Evolutionary conservation across 2,329 filamentous ascomycete genomes (phyloP).

Genomic region (Akanthomyces uredinophilus): DNA sequence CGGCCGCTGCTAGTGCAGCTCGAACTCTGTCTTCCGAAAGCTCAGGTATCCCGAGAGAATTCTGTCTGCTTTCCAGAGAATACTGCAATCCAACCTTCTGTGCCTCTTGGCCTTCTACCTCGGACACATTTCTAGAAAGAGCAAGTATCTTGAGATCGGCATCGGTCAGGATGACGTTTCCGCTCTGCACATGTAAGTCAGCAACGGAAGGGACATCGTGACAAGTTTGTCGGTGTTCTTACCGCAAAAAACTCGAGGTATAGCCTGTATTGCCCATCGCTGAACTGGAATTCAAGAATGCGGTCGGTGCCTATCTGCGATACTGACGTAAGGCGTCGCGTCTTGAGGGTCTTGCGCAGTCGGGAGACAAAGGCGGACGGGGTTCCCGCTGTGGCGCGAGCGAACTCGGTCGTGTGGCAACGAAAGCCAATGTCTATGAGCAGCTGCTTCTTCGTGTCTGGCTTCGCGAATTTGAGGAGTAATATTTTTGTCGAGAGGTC

Average conservation of each 20-base stretch:
- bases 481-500: slow-evolving; percentile 94
- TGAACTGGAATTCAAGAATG: slow-evolving; percentile 88
- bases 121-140: slow-evolving; percentile 72
- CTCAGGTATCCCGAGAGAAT: slow-evolving; percentile 68
- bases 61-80: slow-evolving; percentile 75
- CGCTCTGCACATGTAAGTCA: slow-evolving; percentile 45
- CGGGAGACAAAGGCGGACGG: slow-evolving; percentile 82
- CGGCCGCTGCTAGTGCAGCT: slow-evolving; percentile 61
- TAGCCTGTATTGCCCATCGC: slow-evolving; percentile 80
- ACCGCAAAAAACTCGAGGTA: slow-evolving; percentile 92
- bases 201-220: slow-evolving; percentile 9
- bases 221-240: slow-evolving; percentile 5
- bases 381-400: slow-evolving; percentile 75
- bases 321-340: slow-evolving; percentile 74
- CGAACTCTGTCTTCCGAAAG: slow-evolving; percentile 70
- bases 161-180: slow-evolving; percentile 92
- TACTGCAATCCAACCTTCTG: slow-evolving; percentile 74
- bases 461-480: slow-evolving; percentile 89
- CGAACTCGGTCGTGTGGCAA: slow-evolving; percentile 88
- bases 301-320: slow-evolving; percentile 87
- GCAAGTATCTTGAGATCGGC: slow-evolving; percentile 75
- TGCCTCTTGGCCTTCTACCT: slow-evolving; percentile 78
- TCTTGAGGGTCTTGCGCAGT: slow-evolving; percentile 83
- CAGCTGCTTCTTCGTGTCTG: slow-evolving; percentile 81
- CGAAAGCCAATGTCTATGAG: slow-evolving; percentile 94